Percentiles rank a stretch among this genome's conserved stretches.
Evolutionary conservation across 345 rosid genomes (phyloP).

Genomic region (Salix caprea): DNA sequence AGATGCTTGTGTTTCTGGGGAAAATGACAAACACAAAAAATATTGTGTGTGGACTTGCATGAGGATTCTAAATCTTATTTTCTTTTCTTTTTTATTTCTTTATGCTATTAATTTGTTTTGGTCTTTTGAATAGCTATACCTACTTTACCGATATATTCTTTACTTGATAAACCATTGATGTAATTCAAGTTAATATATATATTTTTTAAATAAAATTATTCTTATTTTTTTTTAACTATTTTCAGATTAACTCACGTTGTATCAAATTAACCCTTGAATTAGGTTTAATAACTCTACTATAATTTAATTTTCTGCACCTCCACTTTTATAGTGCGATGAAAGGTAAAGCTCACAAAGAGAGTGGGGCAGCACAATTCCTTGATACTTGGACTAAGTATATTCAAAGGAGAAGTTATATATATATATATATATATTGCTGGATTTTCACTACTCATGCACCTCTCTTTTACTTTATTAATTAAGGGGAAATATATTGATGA

Average conservation of each 20-base stretch:
- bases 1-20: background rate
- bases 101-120: background rate
- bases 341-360: background rate
- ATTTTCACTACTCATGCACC: background rate
- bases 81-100: background rate
- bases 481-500: background rate
- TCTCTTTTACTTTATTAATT: background rate
- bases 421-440: background rate
- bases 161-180: too few species aligned
- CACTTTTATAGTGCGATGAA: too few species aligned
- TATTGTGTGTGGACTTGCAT: background rate
- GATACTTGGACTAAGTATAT: slow-evolving; percentile 19
- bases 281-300: too few species aligned
- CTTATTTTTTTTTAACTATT: too few species aligned
- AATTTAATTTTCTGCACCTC: too few species aligned
- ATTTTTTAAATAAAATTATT: too few species aligned
- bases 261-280: too few species aligned
- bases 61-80: background rate
- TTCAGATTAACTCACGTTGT: too few species aligned
- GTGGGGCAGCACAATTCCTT: background rate
- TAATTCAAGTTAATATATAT: too few species aligned
- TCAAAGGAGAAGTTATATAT: background rate
- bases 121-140: background rate
- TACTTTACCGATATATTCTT: too few species aligned
- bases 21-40: background rate